phyloP scores from a whole-genome alignment of 2,329 filamentous ascomycete genomes.

The Trichoderma cornu-damae region DNA sequence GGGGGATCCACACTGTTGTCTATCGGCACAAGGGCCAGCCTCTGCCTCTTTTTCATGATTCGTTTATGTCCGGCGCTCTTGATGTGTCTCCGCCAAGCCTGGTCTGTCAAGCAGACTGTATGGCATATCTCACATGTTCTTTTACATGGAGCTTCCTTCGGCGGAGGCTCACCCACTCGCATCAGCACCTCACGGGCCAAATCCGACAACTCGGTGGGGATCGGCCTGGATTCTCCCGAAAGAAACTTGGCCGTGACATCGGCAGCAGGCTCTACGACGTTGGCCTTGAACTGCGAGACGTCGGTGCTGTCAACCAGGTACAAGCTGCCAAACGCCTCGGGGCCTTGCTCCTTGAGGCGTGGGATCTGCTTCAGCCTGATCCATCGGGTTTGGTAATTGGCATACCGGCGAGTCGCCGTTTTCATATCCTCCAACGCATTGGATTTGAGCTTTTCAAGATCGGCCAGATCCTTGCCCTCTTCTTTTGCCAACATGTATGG shows the following conservation, averaged over 20 bases:
- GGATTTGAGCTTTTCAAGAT: constrained; percentile 51
- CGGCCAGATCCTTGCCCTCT: constrained; percentile 26
- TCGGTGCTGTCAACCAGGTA: constrained; percentile 81
- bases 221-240: constrained; percentile 46
- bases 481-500: constrained; percentile 56
- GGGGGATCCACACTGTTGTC: constrained; percentile 19
- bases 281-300: constrained; percentile 52
- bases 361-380: constrained; percentile 77
- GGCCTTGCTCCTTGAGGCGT: constrained; percentile 53
- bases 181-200: constrained; percentile 53
- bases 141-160: constrained; percentile 49
- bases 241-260: constrained; percentile 61
- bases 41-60: constrained; percentile 34
- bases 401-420: constrained; percentile 79
- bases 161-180: constrained; percentile 40
- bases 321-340: constrained; percentile 51
- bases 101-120: constrained; percentile 53
- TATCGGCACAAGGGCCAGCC: constrained; percentile 34
- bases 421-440: constrained; percentile 70
- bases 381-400: constrained; percentile 79
- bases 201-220: constrained; percentile 44
- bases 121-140: constrained; percentile 70
- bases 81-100: constrained; percentile 40
- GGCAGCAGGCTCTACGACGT: constrained; percentile 62
- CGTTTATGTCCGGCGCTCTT: constrained; percentile 35